phyloP scores from a whole-genome alignment of 352 stramenopile genomes.

The Phytopythium sindhum region DNA sequence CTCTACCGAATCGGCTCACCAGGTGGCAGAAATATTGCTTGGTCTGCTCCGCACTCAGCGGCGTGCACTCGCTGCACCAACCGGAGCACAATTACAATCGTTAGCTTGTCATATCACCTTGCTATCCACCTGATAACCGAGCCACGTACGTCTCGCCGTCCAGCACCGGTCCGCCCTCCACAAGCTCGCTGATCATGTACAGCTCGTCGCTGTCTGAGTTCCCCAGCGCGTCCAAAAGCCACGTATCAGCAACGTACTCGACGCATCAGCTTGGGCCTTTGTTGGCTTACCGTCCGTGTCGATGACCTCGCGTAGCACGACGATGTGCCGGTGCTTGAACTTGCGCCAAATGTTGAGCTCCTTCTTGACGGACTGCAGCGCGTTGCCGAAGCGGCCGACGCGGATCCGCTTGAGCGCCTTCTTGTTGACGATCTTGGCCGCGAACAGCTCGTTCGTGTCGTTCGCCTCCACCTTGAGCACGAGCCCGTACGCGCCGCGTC shows the following conservation, averaged over 20 bases:
- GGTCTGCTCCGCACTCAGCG: slow-evolving; percentile 47
- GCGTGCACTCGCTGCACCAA: slow-evolving; percentile 51
- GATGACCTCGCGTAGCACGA: slow-evolving; percentile 95
- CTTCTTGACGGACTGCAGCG: slow-evolving; percentile 81
- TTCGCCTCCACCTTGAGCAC: slow-evolving; percentile 66
- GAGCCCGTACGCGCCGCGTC: slow-evolving; percentile 67
- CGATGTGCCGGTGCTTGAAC: slow-evolving; percentile 94
- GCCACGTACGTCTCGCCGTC: slow-evolving; percentile 58
- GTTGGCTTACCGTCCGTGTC: slow-evolving; percentile 75
- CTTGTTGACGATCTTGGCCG: slow-evolving; percentile 77
- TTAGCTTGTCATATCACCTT: background rate
- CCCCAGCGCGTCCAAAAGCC: background rate
- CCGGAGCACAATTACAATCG: background rate
- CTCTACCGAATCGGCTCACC: slow-evolving; percentile 14
- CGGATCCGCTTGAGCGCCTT: slow-evolving; percentile 67
- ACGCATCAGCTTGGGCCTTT: background rate
- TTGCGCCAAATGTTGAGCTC: slow-evolving; percentile 97
- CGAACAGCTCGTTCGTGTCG: slow-evolving; percentile 69
- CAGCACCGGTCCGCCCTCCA: slow-evolving; percentile 66
- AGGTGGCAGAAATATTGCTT: slow-evolving; percentile 79
- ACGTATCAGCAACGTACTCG: background rate
- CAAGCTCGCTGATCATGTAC: slow-evolving; percentile 83
- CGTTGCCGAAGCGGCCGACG: slow-evolving; percentile 70
- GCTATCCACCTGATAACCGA: background rate
- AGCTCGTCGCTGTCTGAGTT: slow-evolving; percentile 63